These are phyloP conservation scores for Xylaria intraflava DNA, from an alignment of 495 filamentous ascomycete genomes.

Conservation along the genomic window DNA sequence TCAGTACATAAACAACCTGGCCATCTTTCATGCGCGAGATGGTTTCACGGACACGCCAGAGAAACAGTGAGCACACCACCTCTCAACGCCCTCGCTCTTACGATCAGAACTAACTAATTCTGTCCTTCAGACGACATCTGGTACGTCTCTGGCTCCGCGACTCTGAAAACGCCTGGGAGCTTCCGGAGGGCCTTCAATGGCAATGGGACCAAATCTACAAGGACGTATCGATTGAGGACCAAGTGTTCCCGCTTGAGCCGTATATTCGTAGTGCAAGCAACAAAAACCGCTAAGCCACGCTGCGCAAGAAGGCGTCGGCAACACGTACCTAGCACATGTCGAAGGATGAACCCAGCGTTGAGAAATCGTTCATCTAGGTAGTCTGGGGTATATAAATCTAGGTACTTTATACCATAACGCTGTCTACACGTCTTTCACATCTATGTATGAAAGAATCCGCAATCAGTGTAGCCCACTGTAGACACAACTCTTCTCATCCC, in stretches of 20 bases:
- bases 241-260: constrained; percentile 51
- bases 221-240: constrained; percentile 41
- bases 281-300: constrained; percentile 14
- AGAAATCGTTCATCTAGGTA: no score
- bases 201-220: constrained; percentile 50
- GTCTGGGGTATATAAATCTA: background rate
- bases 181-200: constrained; percentile 39
- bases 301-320: background rate
- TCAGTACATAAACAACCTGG: constrained; percentile 49
- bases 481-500: no score
- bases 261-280: constrained; percentile 37
- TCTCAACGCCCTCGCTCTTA: background rate
- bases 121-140: constrained; percentile 45
- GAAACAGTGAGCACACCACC: constrained; percentile 35
- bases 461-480: no score
- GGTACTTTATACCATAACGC: background rate
- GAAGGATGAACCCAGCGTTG: background rate
- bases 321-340: background rate
- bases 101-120: constrained; percentile 8
- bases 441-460: background rate
- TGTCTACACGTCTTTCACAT: background rate
- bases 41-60: constrained; percentile 41
- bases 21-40: constrained; percentile 46
- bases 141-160: constrained; percentile 54
- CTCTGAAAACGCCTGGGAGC: constrained; percentile 50